These are phyloP conservation scores for Gypsophila paniculata DNA, from an alignment of 179 eudicot species.

Conservation along the genomic window DNA sequence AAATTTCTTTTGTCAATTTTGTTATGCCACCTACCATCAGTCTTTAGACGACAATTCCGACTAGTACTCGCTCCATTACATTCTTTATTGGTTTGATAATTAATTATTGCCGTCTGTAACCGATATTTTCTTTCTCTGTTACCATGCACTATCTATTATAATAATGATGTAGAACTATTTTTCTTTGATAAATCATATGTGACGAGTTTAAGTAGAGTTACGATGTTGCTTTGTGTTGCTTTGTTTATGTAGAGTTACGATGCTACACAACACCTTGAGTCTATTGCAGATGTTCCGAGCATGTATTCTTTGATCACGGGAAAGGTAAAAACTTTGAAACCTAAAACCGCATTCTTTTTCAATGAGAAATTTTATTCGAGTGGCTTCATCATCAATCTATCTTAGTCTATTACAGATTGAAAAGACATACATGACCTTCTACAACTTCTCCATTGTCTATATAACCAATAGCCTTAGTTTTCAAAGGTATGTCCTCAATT, in stretches of 20 bases:
- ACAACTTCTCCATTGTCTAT: too few species aligned
- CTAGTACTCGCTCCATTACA: not conserved
- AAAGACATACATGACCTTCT: too few species aligned
- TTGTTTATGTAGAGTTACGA: constrained; percentile 63
- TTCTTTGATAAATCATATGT: not conserved
- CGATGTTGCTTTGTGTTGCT: constrained; percentile 34
- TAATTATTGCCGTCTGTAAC: too few species aligned
- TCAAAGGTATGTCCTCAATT: too few species aligned
- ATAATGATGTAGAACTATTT: not conserved
- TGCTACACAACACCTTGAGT: constrained; percentile 82
- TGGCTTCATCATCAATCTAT: not conserved
- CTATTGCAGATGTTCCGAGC: constrained; percentile 61
- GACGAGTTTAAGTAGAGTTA: constrained; percentile 50
- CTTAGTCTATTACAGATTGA: too few species aligned
- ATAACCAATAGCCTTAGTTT: too few species aligned
- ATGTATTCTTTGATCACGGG: constrained; percentile 43
- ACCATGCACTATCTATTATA: too few species aligned
- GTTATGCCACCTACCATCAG: not conserved
- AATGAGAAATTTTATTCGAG: constrained; percentile 20
- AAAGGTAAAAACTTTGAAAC: constrained; percentile 26
- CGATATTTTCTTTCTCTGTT: too few species aligned
- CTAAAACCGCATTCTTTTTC: not conserved
- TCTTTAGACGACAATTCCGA: not conserved
- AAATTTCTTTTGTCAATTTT: not conserved
- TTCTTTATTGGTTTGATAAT: not conserved